A percentile compares a stretch with the other conserved stretches of the same genome.
phyloP scores from a whole-genome alignment of 2,329 filamentous ascomycete genomes.

The Trichoderma sp. region DNA sequence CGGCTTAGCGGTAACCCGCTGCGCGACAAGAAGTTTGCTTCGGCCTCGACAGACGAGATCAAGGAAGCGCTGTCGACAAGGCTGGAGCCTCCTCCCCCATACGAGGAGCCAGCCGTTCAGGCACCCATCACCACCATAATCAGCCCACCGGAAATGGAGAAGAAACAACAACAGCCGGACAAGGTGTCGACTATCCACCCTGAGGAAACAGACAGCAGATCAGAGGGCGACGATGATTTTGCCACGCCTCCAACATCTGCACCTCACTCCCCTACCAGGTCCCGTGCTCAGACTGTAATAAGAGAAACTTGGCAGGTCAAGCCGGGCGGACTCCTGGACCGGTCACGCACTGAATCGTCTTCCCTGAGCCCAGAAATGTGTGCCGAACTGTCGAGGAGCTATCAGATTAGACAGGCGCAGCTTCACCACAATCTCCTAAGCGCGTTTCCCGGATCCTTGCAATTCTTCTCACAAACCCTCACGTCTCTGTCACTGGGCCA shows the following conservation, averaged over 20 bases:
- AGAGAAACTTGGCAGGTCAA: constrained; percentile 55
- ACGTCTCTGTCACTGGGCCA: constrained; percentile 71
- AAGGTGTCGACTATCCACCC: constrained; percentile 22
- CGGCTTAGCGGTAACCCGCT: constrained; percentile 86
- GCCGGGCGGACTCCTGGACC: constrained; percentile 63
- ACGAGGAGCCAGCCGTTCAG: constrained; percentile 33
- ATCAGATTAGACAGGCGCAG: constrained; percentile 56
- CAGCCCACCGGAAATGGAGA: constrained; percentile 32
- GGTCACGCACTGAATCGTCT: constrained; percentile 63
- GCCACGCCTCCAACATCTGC: constrained; percentile 56
- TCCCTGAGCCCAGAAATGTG: constrained; percentile 57
- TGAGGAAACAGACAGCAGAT: constrained; percentile 44
- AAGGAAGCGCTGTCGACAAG: constrained; percentile 70
- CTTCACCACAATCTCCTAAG: constrained; percentile 76
- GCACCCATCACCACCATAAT: constrained; percentile 25
- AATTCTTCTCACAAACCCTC: constrained; percentile 67
- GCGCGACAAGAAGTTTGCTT: constrained; percentile 80
- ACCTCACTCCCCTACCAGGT: constrained; percentile 48
- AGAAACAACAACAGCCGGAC: constrained; percentile 15
- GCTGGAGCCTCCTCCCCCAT: constrained; percentile 55
- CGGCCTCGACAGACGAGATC: constrained; percentile 75
- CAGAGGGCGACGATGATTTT: constrained; percentile 54
- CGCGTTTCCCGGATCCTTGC: constrained; percentile 66
- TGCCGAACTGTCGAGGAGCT: constrained; percentile 53
- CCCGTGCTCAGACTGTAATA: constrained; percentile 47